A percentile compares a stretch with the other conserved stretches of the same genome.
Evolutionary conservation across 1,139 yeast genomes (phyloP).

Genomic region (Yamadazyma atmosphaerica): DNA sequence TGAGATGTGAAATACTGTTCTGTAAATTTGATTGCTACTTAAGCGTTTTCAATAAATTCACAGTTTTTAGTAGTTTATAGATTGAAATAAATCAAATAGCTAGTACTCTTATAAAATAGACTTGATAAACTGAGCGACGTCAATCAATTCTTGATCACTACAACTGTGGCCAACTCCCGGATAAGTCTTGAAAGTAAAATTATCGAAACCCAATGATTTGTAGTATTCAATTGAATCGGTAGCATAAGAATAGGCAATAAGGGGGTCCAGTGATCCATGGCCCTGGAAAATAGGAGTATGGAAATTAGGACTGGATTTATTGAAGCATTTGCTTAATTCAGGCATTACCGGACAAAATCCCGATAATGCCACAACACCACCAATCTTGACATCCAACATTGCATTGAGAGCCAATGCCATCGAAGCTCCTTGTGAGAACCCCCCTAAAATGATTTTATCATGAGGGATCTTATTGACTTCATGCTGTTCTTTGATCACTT

Average conservation of each 20-base stretch:
- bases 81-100: neutral
- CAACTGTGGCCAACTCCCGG: conserved; percentile 68
- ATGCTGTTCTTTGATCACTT: conserved; percentile 62
- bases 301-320: conserved; percentile 38
- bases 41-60: neutral
- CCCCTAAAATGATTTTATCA: conserved; percentile 80
- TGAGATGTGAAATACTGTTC: too few species aligned
- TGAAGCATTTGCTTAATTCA: conserved; percentile 29
- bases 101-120: neutral
- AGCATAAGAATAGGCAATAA: conserved; percentile 56
- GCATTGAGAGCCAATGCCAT: conserved; percentile 59
- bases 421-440: conserved; percentile 95
- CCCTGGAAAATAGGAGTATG: conserved; percentile 84
- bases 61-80: neutral
- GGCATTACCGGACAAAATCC: conserved; percentile 69
- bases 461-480: conserved; percentile 60
- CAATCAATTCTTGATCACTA: conserved; percentile 62
- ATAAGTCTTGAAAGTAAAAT: conserved; percentile 59
- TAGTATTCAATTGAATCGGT: conserved; percentile 47
- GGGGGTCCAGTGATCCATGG: conserved; percentile 79
- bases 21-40: too few species aligned
- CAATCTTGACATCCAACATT: conserved; percentile 58
- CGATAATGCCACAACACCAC: conserved; percentile 75
- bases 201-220: conserved; percentile 49
- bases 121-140: conserved; percentile 30